phyloP scores from a whole-genome alignment of 371 early-diverging fungal species.

The Zychaea mexicana region DNA sequence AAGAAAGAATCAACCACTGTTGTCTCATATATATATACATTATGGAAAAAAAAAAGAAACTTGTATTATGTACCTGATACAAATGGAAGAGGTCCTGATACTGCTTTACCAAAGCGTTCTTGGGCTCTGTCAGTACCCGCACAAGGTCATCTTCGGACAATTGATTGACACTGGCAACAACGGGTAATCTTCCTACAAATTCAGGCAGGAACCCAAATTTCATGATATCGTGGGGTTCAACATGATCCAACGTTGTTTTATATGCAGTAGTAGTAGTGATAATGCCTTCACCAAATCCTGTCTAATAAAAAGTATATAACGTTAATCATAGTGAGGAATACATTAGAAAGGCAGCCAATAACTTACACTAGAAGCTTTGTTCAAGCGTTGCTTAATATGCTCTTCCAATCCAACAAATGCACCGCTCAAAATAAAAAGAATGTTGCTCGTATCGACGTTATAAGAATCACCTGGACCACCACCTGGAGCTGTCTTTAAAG shows the following conservation, averaged over 20 bases:
- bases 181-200: constrained; percentile 82
- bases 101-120: constrained; percentile 77
- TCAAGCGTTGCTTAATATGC: constrained; percentile 67
- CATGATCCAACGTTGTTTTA: constrained; percentile 52
- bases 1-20: no score
- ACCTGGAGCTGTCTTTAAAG: background rate
- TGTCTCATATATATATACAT: constrained; percentile 1
- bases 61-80: constrained; percentile 42
- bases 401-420: constrained; percentile 85
- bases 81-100: constrained; percentile 68
- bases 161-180: constrained; percentile 69
- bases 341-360: background rate
- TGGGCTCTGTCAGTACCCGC: constrained; percentile 75
- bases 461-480: constrained; percentile 60
- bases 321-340: background rate
- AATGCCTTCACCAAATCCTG: background rate
- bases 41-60: background rate
- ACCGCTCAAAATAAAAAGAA: constrained; percentile 82
- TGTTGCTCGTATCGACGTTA: constrained; percentile 83
- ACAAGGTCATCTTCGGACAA: constrained; percentile 64
- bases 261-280: background rate
- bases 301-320: background rate
- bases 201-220: constrained; percentile 86
- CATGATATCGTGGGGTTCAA: constrained; percentile 76
- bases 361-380: constrained; percentile 47